phyloP scores from a whole-genome alignment of 805 yeast species.

The Kodamaea nitidulidarum region DNA sequence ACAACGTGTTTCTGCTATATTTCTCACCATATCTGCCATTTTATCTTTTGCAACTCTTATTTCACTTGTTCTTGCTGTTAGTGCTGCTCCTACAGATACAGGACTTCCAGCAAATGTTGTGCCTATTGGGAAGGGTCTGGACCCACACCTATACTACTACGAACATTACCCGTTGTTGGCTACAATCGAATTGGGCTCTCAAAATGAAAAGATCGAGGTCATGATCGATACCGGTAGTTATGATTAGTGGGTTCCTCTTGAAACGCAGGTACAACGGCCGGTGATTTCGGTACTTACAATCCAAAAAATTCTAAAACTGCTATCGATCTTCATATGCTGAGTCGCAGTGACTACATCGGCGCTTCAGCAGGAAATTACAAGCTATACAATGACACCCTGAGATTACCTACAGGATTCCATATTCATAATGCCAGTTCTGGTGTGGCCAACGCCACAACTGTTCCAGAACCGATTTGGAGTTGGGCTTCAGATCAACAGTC shows the following conservation, averaged over 20 bases:
- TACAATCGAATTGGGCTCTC: constrained; percentile 1
- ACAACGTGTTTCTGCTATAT: too few relatives aligned
- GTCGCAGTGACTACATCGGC: background rate
- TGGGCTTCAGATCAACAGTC: constrained; percentile 17
- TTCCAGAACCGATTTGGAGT: background rate
- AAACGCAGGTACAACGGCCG: background rate
- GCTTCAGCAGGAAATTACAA: constrained; percentile 35
- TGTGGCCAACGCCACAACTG: background rate
- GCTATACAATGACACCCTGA: constrained; percentile 32
- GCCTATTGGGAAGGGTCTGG: background rate
- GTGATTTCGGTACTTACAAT: constrained; percentile 9
- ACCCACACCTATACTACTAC: background rate
- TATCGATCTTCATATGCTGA: constrained; percentile 7
- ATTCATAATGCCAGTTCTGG: constrained; percentile 9
- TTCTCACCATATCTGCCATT: too few relatives aligned
- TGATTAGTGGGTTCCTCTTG: constrained; percentile 8
- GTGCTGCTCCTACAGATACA: too few relatives aligned
- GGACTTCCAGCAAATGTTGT: background rate
- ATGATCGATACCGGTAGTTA: constrained; percentile 8
- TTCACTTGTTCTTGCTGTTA: too few relatives aligned
- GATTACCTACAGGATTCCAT: constrained; percentile 9
- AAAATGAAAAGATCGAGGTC: background rate
- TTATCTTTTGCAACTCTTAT: too few relatives aligned
- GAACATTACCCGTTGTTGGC: background rate
- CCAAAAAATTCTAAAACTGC: constrained; percentile 8